phyloP scores from a whole-genome alignment of 345 rosid species.

The Eucalyptus sp. region DNA sequence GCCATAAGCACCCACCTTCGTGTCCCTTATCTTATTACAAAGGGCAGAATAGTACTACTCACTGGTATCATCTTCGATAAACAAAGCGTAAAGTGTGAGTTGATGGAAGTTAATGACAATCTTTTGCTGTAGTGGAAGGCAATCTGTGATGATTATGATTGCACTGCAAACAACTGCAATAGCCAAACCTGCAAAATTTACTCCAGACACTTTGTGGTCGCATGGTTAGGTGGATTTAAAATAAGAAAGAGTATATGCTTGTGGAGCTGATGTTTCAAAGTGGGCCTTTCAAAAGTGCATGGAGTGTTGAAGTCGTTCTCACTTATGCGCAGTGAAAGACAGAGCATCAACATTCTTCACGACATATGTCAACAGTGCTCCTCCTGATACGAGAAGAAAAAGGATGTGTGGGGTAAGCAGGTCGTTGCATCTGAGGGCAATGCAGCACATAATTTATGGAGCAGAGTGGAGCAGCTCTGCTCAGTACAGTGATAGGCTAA shows the following conservation, averaged over 20 bases:
- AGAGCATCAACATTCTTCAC: background rate
- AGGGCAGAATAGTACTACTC: background rate
- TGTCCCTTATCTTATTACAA: background rate
- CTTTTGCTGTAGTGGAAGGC: background rate
- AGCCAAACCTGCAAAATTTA: background rate
- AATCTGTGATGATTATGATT: background rate
- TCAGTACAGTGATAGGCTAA: too few relatives aligned
- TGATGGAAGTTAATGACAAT: background rate
- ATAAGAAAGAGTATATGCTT: background rate
- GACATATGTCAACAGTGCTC: background rate
- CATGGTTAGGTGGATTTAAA: background rate
- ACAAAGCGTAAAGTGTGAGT: background rate
- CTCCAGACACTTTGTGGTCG: too few relatives aligned
- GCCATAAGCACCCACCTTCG: background rate
- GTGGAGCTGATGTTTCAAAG: background rate
- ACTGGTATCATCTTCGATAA: background rate
- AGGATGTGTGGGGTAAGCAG: background rate
- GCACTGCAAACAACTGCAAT: background rate
- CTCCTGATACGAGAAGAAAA: background rate
- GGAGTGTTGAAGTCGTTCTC: background rate
- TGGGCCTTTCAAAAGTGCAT: background rate
- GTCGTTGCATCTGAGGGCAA: background rate
- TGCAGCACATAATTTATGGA: background rate
- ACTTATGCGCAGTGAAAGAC: background rate
- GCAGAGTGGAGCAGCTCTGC: background rate